Conservation (phyloP, 108 stramenopile genomes). For the Nitzschia sp. region DNA sequence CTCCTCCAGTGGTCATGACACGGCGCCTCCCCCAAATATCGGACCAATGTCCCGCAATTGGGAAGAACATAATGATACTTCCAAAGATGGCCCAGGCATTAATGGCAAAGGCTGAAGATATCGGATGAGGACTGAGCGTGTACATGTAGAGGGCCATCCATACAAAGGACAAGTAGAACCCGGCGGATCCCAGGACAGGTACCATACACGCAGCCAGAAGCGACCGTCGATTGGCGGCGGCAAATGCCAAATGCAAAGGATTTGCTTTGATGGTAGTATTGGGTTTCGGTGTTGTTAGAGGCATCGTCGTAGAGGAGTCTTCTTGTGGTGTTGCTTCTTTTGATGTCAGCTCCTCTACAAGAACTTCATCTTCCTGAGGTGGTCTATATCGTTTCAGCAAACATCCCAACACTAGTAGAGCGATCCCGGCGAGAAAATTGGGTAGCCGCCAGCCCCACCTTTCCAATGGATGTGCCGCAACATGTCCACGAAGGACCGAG, state of each 20-base stretch:
- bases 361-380: conserved; percentile 1
- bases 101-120: conserved; percentile 58
- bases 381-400: not conserved
- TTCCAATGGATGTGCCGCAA: conserved; percentile 43
- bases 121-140: conserved; percentile 58
- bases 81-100: conserved; percentile 51
- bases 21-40: conserved; percentile 49
- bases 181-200: conserved; percentile 61
- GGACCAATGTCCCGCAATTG: conserved; percentile 55
- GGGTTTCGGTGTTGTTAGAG: no score
- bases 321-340: not conserved
- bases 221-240: conserved; percentile 44
- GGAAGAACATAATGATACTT: conserved; percentile 31
- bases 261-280: no score
- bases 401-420: conserved; percentile 27
- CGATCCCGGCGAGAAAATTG: conserved; percentile 55
- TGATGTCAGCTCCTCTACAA: not conserved
- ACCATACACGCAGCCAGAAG: conserved; percentile 54
- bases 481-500: conserved; percentile 30
- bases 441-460: conserved; percentile 78
- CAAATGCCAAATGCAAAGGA: conserved; percentile 63
- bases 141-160: conserved; percentile 78
- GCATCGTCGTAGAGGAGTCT: not conserved
- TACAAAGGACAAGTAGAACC: conserved; percentile 72
- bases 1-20: conserved; percentile 63